Evolutionary conservation across 768 basidiomycete species (phyloP).

Genomic region (Termitomyces sp.): DNA sequence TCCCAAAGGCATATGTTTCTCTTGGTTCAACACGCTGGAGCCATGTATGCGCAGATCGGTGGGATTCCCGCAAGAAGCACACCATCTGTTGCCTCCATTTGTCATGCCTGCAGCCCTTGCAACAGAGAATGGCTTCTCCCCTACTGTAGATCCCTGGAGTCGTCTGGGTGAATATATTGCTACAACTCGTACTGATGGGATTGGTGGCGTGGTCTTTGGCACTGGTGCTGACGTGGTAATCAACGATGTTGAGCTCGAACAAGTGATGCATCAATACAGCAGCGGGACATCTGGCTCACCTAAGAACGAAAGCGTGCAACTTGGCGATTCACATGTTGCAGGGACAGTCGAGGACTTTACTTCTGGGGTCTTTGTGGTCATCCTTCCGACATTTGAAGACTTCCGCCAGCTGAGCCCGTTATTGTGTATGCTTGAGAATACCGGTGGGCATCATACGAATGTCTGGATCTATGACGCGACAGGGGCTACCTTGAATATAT

Average conservation of each 20-base stretch:
- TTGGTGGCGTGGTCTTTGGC: conserved; percentile 33
- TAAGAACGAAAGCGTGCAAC: background rate
- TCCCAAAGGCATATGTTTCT: conserved; percentile 26
- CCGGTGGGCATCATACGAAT: conserved; percentile 21
- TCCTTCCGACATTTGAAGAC: conserved; percentile 28
- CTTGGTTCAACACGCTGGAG: conserved; percentile 17
- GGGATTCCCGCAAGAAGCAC: conserved; percentile 28
- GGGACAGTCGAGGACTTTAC: background rate
- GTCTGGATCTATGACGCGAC: conserved; percentile 23
- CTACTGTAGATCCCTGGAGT: conserved; percentile 22
- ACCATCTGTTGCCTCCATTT: conserved; percentile 59
- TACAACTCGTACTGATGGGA: conserved; percentile 18
- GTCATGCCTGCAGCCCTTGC: conserved; percentile 32
- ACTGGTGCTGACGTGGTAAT: background rate
- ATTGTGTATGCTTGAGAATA: conserved; percentile 26
- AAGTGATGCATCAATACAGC: background rate
- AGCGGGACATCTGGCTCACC: background rate
- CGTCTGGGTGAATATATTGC: conserved; percentile 21
- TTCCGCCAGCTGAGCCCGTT: conserved; percentile 25
- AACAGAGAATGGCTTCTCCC: conserved; percentile 11
- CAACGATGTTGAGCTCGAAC: conserved; percentile 1
- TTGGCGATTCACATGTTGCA: background rate
- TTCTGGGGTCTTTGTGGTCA: conserved; percentile 24
- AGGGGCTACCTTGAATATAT: background rate
- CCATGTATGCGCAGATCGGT: conserved; percentile 23